A percentile compares a stretch with the other conserved stretches of the same genome.
Conservation (phyloP, 306 rosid species). For the Cucumis melo region DNA sequence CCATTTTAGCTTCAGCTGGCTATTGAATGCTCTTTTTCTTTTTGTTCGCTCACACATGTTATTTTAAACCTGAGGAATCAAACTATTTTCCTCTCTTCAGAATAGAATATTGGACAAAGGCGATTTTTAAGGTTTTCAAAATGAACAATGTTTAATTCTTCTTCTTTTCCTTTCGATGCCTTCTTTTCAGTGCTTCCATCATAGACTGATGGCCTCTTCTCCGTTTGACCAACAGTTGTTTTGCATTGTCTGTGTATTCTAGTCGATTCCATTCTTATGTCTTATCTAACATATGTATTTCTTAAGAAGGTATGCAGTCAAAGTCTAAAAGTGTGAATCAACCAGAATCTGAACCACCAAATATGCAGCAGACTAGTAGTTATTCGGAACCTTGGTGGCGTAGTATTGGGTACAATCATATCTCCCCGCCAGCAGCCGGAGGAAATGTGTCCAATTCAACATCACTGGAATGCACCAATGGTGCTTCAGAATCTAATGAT, state of each 20-base stretch:
- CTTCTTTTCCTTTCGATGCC: background rate
- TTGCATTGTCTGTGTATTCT: background rate
- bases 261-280: background rate
- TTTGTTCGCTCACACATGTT: background rate
- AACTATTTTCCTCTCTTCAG: background rate
- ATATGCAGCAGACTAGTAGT: conserved; percentile 35
- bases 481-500: conserved; percentile 69
- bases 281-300: background rate
- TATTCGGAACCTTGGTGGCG: conserved; percentile 94
- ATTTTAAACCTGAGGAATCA: background rate
- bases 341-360: conserved; percentile 34
- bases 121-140: background rate
- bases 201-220: background rate
- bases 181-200: background rate
- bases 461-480: conserved; percentile 56
- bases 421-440: conserved; percentile 26
- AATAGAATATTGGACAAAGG: background rate
- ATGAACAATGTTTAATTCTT: background rate
- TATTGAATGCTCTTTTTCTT: background rate
- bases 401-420: conserved; percentile 42
- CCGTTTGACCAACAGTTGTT: background rate
- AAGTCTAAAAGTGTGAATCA: conserved; percentile 45
- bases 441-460: conserved; percentile 51
- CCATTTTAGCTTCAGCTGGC: background rate
- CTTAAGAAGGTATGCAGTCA: conserved; percentile 55